These are phyloP conservation scores for Physcomitrium patens DNA, from an alignment of 225 moss, liverwort and hornwort species.

Conservation along the genomic window DNA sequence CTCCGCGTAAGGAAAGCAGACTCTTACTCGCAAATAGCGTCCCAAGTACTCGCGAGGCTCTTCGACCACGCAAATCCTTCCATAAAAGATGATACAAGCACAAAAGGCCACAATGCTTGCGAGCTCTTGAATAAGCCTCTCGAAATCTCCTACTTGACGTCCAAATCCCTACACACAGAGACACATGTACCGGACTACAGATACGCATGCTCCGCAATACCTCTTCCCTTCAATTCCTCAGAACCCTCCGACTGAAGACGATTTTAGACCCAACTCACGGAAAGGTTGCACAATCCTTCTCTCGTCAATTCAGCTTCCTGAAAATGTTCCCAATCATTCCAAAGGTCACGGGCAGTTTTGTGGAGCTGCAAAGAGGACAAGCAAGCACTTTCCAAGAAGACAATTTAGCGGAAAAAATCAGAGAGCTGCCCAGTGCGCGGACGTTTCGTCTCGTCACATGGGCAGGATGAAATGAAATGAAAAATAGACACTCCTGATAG, in stretches of 20 bases:
- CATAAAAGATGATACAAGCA: background rate
- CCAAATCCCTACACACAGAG: slow-evolving; percentile 9
- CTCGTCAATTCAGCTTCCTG: background rate
- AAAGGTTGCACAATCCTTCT: background rate
- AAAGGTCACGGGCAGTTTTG: background rate
- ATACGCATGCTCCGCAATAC: background rate
- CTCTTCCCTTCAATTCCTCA: background rate
- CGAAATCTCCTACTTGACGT: slow-evolving; percentile 42
- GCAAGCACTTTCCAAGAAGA: slow-evolving; percentile 6
- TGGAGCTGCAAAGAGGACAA: too few species aligned
- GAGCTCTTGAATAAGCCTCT: slow-evolving; percentile 42
- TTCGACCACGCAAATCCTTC: slow-evolving; percentile 2
- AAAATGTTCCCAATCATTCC: background rate
- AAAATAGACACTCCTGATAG: too few species aligned
- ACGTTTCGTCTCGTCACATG: slow-evolving; percentile 6
- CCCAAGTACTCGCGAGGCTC: background rate
- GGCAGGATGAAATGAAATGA: background rate
- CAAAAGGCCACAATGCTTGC: slow-evolving; percentile 39
- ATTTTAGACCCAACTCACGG: background rate
- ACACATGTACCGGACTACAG: slow-evolving; percentile 12
- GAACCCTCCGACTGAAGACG: background rate
- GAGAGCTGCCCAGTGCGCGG: background rate
- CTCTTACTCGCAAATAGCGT: background rate
- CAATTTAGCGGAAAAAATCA: background rate
- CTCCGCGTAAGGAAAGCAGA: slow-evolving; percentile 4